A percentile compares a stretch with the other conserved stretches of the same genome.
Evolutionary conservation across 306 rosid species (phyloP).

Genomic region (Echinosophora koreensis): DNA sequence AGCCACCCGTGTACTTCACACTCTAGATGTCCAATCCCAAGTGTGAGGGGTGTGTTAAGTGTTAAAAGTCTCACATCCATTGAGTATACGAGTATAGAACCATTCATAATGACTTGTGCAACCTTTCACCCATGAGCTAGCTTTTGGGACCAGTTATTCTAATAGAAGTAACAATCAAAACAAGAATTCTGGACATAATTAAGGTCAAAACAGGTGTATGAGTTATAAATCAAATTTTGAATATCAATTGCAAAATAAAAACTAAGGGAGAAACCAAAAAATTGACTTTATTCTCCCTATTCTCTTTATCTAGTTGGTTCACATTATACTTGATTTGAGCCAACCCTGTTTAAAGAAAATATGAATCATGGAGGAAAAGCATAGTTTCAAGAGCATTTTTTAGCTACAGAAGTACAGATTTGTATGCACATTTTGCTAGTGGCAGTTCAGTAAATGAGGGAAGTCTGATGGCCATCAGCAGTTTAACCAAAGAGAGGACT

Average conservation of each 20-base stretch:
- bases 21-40: neutral
- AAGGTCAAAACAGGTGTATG: neutral
- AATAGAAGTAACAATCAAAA: neutral
- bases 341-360: neutral
- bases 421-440: constrained; percentile 7
- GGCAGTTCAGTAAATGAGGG: neutral
- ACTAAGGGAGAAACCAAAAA: neutral
- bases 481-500: neutral
- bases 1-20: neutral
- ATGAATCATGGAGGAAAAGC: neutral
- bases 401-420: neutral
- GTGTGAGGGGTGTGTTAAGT: neutral
- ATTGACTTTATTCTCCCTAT: neutral
- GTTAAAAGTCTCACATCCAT: no score
- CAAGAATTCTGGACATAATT: neutral
- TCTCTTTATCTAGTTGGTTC: constrained; percentile 13
- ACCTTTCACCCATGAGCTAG: no score
- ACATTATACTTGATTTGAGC: neutral
- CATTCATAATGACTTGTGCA: no score
- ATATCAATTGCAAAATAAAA: neutral
- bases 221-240: neutral
- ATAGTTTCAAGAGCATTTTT: neutral
- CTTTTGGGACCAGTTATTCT: no score
- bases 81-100: neutral
- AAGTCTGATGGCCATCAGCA: neutral